Percentiles rank a stretch among this genome's conserved stretches.
Evolutionary conservation across 768 basidiomycete species (phyloP).

Genomic region (Hypholoma sublateritium): DNA sequence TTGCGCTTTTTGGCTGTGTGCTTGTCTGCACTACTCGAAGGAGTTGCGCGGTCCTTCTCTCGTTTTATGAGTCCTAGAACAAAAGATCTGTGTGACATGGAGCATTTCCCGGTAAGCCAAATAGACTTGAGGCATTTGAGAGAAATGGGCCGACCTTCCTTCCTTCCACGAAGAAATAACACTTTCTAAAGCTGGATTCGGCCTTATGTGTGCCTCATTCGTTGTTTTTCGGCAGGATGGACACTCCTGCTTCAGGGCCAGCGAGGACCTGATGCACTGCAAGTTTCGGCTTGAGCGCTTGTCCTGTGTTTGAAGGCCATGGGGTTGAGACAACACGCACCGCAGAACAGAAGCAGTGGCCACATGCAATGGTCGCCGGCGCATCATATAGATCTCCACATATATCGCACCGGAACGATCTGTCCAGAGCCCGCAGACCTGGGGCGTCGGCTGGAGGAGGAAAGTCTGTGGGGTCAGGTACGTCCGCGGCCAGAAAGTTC

Average conservation of each 20-base stretch:
- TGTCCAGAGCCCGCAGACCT: slow-evolving; percentile 63
- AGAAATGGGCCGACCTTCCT: slow-evolving; percentile 51
- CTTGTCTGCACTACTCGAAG: slow-evolving; percentile 4
- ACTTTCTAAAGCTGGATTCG: slow-evolving; percentile 71
- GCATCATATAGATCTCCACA: slow-evolving; percentile 74
- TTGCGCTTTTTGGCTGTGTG: slow-evolving; percentile 36
- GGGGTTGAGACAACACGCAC: slow-evolving; percentile 36
- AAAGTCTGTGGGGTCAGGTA: slow-evolving; percentile 71
- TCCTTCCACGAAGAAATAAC: slow-evolving; percentile 68
- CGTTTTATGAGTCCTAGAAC: slow-evolving; percentile 41
- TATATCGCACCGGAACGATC: slow-evolving; percentile 69
- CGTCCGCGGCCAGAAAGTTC: slow-evolving; percentile 23
- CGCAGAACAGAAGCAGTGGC: slow-evolving; percentile 80
- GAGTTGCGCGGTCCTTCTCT: slow-evolving; percentile 21
- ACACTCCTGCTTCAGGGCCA: slow-evolving; percentile 64
- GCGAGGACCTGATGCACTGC: slow-evolving; percentile 69
- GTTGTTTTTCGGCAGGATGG: slow-evolving; percentile 64
- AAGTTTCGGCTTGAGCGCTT: background rate
- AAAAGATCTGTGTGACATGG: slow-evolving; percentile 35
- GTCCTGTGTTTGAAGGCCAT: slow-evolving; percentile 3
- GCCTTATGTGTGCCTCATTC: slow-evolving; percentile 62
- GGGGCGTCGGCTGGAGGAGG: slow-evolving; percentile 41
- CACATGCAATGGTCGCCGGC: slow-evolving; percentile 73
- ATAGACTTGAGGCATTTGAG: background rate
- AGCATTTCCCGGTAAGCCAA: background rate